Percentiles rank a stretch among this genome's conserved stretches.
phyloP scores from a whole-genome alignment of 495 filamentous ascomycete species.

The Trichoderma gamsii region DNA sequence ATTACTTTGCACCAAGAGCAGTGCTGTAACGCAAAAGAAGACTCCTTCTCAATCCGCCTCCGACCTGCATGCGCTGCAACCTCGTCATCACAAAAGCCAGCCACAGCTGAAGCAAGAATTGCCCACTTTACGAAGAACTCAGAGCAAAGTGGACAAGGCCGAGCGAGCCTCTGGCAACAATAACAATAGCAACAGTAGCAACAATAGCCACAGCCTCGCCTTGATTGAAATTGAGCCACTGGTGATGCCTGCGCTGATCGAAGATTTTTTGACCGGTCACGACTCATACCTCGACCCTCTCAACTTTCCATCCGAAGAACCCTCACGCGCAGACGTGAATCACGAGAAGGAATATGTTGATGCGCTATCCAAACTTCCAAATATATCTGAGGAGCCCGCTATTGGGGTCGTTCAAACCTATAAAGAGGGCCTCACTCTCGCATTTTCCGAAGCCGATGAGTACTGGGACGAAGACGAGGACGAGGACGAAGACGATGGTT shows the following conservation, averaged over 20 bases:
- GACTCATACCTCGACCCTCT: neutral
- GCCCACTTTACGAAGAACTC: conserved; percentile 27
- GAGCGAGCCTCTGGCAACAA: neutral
- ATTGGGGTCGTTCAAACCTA: conserved; percentile 12
- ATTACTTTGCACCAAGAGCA: neutral
- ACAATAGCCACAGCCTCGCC: neutral
- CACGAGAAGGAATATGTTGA: conserved; percentile 40
- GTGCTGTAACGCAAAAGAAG: neutral
- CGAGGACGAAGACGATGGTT: conserved; percentile 43
- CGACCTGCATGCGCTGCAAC: conserved; percentile 21
- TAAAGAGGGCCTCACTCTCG: conserved; percentile 22
- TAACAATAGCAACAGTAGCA: too few relatives aligned
- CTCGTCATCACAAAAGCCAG: conserved; percentile 43
- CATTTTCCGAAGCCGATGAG: conserved; percentile 55
- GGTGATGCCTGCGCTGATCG: neutral
- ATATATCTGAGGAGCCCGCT: conserved; percentile 15
- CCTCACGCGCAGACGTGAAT: conserved; percentile 25
- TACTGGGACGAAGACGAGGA: conserved; percentile 73
- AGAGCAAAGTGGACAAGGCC: conserved; percentile 28
- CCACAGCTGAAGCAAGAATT: conserved; percentile 29
- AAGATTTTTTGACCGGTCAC: neutral
- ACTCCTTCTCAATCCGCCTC: neutral
- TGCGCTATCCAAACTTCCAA: conserved; percentile 23
- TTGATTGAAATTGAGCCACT: neutral
- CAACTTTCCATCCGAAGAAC: neutral